Conservation (phyloP, 1,284 basidiomycete genomes). For the Mrakiaceae sp. region DNA sequence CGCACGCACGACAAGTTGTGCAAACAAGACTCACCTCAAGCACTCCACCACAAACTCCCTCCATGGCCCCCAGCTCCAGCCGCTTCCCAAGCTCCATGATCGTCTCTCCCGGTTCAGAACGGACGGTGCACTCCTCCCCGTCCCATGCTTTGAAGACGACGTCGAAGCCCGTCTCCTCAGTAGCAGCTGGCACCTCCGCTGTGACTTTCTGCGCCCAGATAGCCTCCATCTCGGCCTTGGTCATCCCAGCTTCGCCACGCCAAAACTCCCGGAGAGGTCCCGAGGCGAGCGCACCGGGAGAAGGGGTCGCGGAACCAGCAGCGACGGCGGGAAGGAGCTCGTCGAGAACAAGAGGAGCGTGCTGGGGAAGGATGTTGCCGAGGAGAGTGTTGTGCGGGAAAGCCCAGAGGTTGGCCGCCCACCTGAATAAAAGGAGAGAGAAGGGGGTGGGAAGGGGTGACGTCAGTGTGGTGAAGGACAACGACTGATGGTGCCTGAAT, state of each 20-base stretch:
- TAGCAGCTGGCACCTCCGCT: not conserved
- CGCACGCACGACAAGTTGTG: not conserved
- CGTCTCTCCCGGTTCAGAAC: conserved; percentile 26
- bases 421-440: conserved; percentile 37
- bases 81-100: conserved; percentile 30
- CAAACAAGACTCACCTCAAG: conserved; percentile 18
- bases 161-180: not conserved
- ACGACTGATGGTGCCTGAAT: too few species aligned
- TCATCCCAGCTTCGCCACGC: conserved; percentile 23
- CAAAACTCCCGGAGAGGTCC: not conserved
- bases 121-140: conserved; percentile 20
- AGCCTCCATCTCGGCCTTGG: conserved; percentile 19
- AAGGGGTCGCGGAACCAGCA: not conserved
- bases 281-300: too few species aligned
- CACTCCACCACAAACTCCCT: conserved; percentile 36
- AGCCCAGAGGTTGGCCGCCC: conserved; percentile 63
- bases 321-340: not conserved
- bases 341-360: conserved; percentile 7
- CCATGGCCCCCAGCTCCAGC: conserved; percentile 30
- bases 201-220: not conserved
- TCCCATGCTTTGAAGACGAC: conserved; percentile 14
- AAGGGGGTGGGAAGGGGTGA: conserved; percentile 2
- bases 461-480: conserved; percentile 17
- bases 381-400: conserved; percentile 53
- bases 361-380: conserved; percentile 25